Base-by-base conservation (phyloP, 495 filamentous ascomycete genomes). In the Trichoderma asperelloides region DNA sequence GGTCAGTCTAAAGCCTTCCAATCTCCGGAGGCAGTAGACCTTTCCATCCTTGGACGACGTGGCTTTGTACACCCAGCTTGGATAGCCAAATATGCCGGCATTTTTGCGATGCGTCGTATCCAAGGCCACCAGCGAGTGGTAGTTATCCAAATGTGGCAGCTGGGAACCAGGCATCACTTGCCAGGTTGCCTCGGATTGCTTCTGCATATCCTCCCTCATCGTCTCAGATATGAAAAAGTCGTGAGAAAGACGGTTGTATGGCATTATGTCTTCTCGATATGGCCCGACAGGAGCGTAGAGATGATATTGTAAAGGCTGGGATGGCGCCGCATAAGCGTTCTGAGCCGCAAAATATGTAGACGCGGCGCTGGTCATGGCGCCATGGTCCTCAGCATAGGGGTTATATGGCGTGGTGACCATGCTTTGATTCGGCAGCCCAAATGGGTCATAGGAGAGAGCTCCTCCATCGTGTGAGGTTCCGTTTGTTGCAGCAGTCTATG, bases 11-110 rank as follows among this genome's bases (percentile, higher is more conserved):
- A 76, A 77, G 60, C 78, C 92, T 86, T 96, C 93, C 47, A 98
- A 83, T 70, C 95, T 82, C 69, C 95, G 85, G 47, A 98, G 80
- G 64, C 87, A 89, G 76, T 96, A 98, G 13, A 86, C 86, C 66
- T 88, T 87, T 2, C 92, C 96, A 78, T 93, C 93, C 71, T 91
- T 91, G 71, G 84, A 88, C 2, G 91, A 96, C 66, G 88, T 87
- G n/a, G 93, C 95, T 77, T 98, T 98, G 78, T 97, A 98, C 0
- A 96, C 85, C 91, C 92, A 97, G 73, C 88, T 96, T 6, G 87
- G 85, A 74, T 90, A 96, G 12, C 91, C 91, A 78, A 96, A 96
- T 5, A 86, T 84, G 2, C 87, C 78, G 1, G 87, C 79, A 69
- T 86, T 91, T 76, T 91, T 94, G 65, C 77, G 70, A 68, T 90